Evolutionary conservation across 2,329 filamentous ascomycete genomes (phyloP).

Genomic region (Botrytis hyacinthi): DNA sequence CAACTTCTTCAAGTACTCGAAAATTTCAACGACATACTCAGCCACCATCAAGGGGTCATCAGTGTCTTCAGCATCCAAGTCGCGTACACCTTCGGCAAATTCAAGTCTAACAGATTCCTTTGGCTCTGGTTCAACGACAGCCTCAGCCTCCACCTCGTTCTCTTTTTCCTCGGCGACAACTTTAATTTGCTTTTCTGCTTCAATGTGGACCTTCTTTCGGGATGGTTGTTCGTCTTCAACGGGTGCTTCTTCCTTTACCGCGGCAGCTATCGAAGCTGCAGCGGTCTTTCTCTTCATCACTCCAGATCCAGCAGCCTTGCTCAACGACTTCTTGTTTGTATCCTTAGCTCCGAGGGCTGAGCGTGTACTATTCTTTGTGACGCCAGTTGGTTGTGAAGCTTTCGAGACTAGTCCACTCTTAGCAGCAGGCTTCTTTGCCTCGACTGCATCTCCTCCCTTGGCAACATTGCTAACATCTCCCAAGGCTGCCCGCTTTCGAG

Average conservation of each 20-base stretch:
- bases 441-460: constrained; percentile 65
- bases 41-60: constrained; percentile 97
- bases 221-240: constrained; percentile 67
- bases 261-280: constrained; percentile 49
- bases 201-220: constrained; percentile 62
- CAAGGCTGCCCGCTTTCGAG: constrained; percentile 77
- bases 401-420: constrained; percentile 76
- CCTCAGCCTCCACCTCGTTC: constrained; percentile 40
- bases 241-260: constrained; percentile 58
- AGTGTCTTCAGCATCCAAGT: constrained; percentile 82
- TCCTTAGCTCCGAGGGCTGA: constrained; percentile 66
- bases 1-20: constrained; percentile 87
- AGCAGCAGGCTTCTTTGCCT: constrained; percentile 71
- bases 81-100: constrained; percentile 48
- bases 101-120: constrained; percentile 32
- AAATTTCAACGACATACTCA: constrained; percentile 95
- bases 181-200: constrained; percentile 49
- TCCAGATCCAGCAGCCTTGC: constrained; percentile 74
- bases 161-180: constrained; percentile 40
- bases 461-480: constrained; percentile 95
- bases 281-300: constrained; percentile 71
- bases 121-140: constrained; percentile 34
- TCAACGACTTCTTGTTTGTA: constrained; percentile 61
- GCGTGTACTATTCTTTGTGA: constrained; percentile 68
- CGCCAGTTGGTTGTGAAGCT: constrained; percentile 73